Percentiles rank a stretch among this genome's conserved stretches.
Evolutionary conservation across 2,329 filamentous ascomycete genomes (phyloP).

Genomic region (Apiospora rasikravindrae): DNA sequence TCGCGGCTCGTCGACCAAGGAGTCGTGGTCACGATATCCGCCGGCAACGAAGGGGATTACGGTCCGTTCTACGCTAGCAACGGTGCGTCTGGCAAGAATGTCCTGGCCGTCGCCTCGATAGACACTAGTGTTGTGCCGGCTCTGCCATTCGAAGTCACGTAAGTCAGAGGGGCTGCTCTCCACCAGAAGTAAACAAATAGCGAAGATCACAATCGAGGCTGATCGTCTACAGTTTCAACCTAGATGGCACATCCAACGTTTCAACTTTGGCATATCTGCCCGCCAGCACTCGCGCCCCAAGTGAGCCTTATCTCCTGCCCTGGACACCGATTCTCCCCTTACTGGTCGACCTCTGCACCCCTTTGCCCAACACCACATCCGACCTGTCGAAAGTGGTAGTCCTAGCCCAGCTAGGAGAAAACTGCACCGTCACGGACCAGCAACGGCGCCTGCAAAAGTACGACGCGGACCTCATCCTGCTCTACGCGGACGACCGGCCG

Average conservation of each 20-base stretch:
- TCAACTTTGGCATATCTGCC: constrained; percentile 38
- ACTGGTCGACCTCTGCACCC: constrained; percentile 26
- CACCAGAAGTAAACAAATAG: too few species aligned
- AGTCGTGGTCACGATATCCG: constrained; percentile 53
- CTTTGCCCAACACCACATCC: constrained; percentile 26
- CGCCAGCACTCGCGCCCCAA: constrained; percentile 26
- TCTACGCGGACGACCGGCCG: neutral
- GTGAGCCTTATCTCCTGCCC: constrained; percentile 21
- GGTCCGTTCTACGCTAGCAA: constrained; percentile 52
- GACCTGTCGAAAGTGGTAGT: constrained; percentile 29
- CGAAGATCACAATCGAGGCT: neutral
- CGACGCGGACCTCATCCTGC: neutral
- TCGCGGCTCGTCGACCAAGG: constrained; percentile 48
- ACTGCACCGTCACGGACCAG: constrained; percentile 36
- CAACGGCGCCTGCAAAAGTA: constrained; percentile 30
- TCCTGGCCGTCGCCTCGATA: constrained; percentile 50
- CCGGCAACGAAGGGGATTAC: constrained; percentile 53
- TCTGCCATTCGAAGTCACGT: constrained; percentile 35
- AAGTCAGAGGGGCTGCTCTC: neutral
- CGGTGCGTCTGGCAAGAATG: constrained; percentile 45
- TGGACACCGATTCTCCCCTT: constrained; percentile 38
- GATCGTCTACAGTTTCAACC: constrained; percentile 32
- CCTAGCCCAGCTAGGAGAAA: constrained; percentile 39
- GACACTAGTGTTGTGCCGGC: constrained; percentile 35
- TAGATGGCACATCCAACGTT: constrained; percentile 29